Evolutionary conservation across 129 eudicot species (phyloP), one percentile per base, ranked within the genome.

Genomic region (Logfia minima): DNA sequence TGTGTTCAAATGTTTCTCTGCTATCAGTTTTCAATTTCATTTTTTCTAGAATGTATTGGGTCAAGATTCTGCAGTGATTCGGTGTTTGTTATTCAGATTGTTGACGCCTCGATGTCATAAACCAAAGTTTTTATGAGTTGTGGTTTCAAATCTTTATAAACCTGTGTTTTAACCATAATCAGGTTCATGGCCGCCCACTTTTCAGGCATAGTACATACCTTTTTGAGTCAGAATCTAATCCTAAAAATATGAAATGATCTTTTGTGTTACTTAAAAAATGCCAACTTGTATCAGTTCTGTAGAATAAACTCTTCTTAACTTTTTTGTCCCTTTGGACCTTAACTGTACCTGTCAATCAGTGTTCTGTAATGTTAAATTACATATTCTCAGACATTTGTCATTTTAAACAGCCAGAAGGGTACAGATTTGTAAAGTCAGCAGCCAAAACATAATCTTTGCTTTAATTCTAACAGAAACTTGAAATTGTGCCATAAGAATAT

Each of bases 11-110:
- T n/a, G 13, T 59, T 70, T 22, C 24, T 24, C 11, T 26, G 19
- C 51, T 13, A 55, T 55, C 45, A 26, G 64, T 51, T 71, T 65
- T 66, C 17, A 24, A 6, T 6, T 66, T 65, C 82, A 87, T 83
- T 84, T 95, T 90, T 82, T 3, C 66, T 61, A 10, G 26, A 61
- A 29, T 62, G 67, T 62, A 26, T 23, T 23, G 48, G 14, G 48
- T 41, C 10, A 41, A 41, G 48, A 41, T 41, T 9, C 48, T 41
- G 48, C 48, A 41, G 48, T 3, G 14, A 8, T 8, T 41, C 4
- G 13, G 48, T 39, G 48, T 9, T 39, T 39, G 13, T 9, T 41
- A 41, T 41, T 41, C 48, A 41, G 3, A 9, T 41, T 41, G 48
- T 9, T 41, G 48, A 9, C 3, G 11, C 45, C 11, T 8, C 14